phyloP scores from a whole-genome alignment of 2,329 filamentous ascomycete species.

The Colletotrichum endophyticum region DNA sequence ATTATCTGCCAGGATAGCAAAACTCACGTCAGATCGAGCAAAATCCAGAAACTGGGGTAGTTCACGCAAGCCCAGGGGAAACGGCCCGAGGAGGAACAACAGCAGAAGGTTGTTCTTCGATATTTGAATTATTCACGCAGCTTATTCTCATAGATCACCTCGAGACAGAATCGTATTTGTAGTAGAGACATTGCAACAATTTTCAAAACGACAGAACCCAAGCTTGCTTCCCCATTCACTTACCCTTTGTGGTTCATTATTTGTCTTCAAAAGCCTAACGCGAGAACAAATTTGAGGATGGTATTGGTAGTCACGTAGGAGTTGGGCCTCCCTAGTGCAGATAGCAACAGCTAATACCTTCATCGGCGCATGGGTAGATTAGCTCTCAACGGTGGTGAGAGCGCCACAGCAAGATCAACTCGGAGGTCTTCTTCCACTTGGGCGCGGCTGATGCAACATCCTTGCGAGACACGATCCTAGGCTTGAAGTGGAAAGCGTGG shows the following conservation, averaged over 20 bases:
- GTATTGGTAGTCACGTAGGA: not conserved
- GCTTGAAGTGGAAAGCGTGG: not conserved
- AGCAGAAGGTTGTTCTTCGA: not conserved
- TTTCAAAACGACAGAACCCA: not conserved
- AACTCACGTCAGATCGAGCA: not conserved
- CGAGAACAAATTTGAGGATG: not conserved
- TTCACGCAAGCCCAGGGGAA: not conserved
- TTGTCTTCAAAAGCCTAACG: not conserved
- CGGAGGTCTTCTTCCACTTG: not conserved
- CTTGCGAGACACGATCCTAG: not conserved
- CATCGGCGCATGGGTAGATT: not conserved
- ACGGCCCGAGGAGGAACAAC: not conserved
- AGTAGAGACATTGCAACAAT: not conserved
- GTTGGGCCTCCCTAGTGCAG: not conserved
- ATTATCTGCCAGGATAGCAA: not conserved
- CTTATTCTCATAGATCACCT: accelerated
- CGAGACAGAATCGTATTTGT: not conserved
- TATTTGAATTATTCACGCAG: not conserved
- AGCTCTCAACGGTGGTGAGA: not conserved
- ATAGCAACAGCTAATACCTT: not conserved
- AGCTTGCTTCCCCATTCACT: not conserved
- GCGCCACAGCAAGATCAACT: not conserved
- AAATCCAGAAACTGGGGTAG: not conserved
- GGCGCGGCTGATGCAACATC: not conserved
- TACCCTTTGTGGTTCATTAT: not conserved